These are phyloP conservation scores for Neodidymelliopsis sp. DNA, from an alignment of 2,329 filamentous ascomycete species.

Conservation along the genomic window DNA sequence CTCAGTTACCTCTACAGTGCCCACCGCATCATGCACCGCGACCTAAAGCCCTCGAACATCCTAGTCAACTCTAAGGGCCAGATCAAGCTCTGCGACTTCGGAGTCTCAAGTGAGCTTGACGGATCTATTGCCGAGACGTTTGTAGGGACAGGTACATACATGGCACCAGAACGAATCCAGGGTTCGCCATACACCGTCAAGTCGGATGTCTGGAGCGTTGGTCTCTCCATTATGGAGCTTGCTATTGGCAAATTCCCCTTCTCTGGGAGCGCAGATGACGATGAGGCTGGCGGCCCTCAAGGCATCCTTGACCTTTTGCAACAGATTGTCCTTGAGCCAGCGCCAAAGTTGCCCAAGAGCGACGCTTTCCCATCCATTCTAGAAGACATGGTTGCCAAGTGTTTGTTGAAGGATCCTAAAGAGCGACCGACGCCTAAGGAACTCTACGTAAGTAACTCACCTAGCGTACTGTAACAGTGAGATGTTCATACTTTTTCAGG, in stretches of 20 bases:
- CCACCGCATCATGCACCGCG: conserved; percentile 98
- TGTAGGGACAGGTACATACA: conserved; percentile 98
- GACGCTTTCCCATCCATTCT: conserved; percentile 95
- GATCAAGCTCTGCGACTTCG: conserved; percentile 98
- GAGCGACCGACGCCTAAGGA: conserved; percentile 91
- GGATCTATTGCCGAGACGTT: conserved; percentile 99
- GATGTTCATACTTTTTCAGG: conserved; percentile 60
- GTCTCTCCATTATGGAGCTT: conserved; percentile 92
- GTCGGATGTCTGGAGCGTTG: conserved; percentile 98
- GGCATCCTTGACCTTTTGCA: conserved; percentile 95
- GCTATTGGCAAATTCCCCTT: conserved; percentile 98
- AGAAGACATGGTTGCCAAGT: conserved; percentile 97
- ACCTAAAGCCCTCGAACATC: conserved; percentile 98
- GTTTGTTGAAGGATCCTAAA: conserved; percentile 87
- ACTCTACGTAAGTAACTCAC: conserved; percentile 73
- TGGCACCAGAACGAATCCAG: conserved; percentile 98
- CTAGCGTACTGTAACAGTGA: no score
- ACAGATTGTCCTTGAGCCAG: conserved; percentile 96
- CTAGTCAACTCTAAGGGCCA: conserved; percentile 91
- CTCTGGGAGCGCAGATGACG: conserved; percentile 78
- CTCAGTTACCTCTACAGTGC: conserved; percentile 94
- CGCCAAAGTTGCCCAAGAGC: conserved; percentile 92
- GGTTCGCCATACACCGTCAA: conserved; percentile 97
- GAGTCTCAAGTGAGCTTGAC: conserved; percentile 96
- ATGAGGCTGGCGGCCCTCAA: conserved; percentile 75